Base-by-base conservation (phyloP, 805 yeast species). In the Hanseniaspora osmophila region DNA sequence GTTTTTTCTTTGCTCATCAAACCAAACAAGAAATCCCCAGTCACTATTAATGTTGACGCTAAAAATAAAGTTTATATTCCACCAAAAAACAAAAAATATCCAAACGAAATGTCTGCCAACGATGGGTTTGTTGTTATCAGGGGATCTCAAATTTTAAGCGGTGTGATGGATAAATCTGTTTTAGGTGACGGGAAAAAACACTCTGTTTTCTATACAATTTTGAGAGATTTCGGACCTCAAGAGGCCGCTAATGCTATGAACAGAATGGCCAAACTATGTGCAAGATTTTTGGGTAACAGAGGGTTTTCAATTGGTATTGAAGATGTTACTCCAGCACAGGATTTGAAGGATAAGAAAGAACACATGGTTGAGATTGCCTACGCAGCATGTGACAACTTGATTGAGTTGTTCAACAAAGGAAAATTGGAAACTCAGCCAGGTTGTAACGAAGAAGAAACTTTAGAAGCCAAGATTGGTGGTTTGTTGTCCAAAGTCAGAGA, bases 261-360 rank as follows among this genome's bases (percentile, higher is more conserved):
- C 64, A 73, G 98, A 61, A 88, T 92, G 97, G 96, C 99, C n/a
- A 94, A 94, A 65, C 66, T 94, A 55, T 88, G 97, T 71, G 97
- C 99, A 1, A 71, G 99, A 57, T 92, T 66, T 62, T 69, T 92
- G 58, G 99, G 97, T 49, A 85, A 88, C 58, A 72, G 96, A 47
- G 99, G 99, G 0, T 92, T 92, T 57, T 86, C 96, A 1, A 94
- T 92, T 60, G 99, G 99, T 65, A 88, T 92, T 55, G 82, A 80
- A 54, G 99, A 92, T 65, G 99, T 92, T 38, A 92, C 96, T 2
- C 98, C 99, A 1, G 95, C 94, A 30, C 65, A 61, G 9, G 80
- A 81, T 43, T 74, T 92, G 62, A 83, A 76, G 53, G 64, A 67
- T 29, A 81, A 75, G 61, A 92, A 92, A 64, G 96, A 88, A 62